Percentiles rank a stretch among this genome's conserved stretches.
These are phyloP conservation scores for Pyrenophora seminiperda DNA, from an alignment of 2,329 filamentous ascomycete species.

Conservation along the genomic window DNA sequence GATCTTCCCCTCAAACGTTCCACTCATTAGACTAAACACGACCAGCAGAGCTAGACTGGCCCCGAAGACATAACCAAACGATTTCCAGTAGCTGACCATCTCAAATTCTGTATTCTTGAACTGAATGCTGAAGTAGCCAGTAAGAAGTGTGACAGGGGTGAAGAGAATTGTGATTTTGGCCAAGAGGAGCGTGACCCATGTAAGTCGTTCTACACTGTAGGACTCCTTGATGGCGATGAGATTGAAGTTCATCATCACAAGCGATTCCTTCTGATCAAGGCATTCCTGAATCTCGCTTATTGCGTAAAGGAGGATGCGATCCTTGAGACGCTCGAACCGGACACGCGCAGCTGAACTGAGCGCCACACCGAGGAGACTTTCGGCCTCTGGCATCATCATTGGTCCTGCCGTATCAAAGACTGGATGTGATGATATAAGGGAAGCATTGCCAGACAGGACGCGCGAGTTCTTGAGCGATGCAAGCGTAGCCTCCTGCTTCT, in stretches of 20 bases:
- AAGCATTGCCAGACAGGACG: conserved; percentile 42
- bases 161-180: conserved; percentile 78
- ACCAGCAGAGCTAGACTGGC: conserved; percentile 64
- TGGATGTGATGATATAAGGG: conserved; percentile 34
- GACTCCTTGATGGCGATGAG: conserved; percentile 77
- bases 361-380: conserved; percentile 52
- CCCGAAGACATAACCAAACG: conserved; percentile 67
- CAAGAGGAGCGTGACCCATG: conserved; percentile 71
- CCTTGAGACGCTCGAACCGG: conserved; percentile 64
- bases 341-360: conserved; percentile 58
- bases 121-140: conserved; percentile 73
- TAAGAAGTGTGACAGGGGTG: conserved; percentile 75
- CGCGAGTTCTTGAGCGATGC: conserved; percentile 54
- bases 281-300: conserved; percentile 66
- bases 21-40: conserved; percentile 62
- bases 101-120: conserved; percentile 66
- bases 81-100: conserved; percentile 67
- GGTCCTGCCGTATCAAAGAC: conserved; percentile 21
- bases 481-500: conserved; percentile 51
- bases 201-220: conserved; percentile 71
- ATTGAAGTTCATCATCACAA: conserved; percentile 77
- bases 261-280: conserved; percentile 70
- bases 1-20: conserved; percentile 61
- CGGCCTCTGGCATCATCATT: conserved; percentile 40
- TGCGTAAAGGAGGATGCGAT: conserved; percentile 65